These are phyloP conservation scores for Aspergillus aculeatus DNA, from an alignment of 2,329 filamentous ascomycete species.

Conservation along the genomic window DNA sequence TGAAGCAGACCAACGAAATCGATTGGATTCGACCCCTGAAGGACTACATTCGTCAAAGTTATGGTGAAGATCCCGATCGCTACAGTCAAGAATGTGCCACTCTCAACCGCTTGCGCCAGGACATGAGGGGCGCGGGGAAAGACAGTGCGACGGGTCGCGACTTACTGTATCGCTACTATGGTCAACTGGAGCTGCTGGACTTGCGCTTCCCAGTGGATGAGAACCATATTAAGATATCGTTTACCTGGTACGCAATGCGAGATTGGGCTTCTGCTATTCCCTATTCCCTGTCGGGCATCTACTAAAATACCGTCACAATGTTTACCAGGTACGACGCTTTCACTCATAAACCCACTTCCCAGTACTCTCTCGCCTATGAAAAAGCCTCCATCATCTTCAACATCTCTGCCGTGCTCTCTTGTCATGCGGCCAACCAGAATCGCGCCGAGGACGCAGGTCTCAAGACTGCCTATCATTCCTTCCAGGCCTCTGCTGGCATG, in stretches of 20 bases:
- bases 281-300: neutral
- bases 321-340: slow-evolving; percentile 90
- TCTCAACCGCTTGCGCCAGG: slow-evolving; percentile 90
- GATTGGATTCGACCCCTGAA: slow-evolving; percentile 95
- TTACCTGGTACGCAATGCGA: slow-evolving; percentile 72
- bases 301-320: slow-evolving; percentile 1
- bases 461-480: slow-evolving; percentile 96
- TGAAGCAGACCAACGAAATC: slow-evolving; percentile 94
- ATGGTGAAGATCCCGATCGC: slow-evolving; percentile 93
- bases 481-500: slow-evolving; percentile 97
- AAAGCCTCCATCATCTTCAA: slow-evolving; percentile 99
- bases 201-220: slow-evolving; percentile 95
- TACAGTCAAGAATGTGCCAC: slow-evolving; percentile 95
- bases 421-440: slow-evolving; percentile 90
- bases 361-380: slow-evolving; percentile 95
- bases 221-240: slow-evolving; percentile 98
- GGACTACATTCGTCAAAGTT: slow-evolving; percentile 86
- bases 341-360: slow-evolving; percentile 93
- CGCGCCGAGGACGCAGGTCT: slow-evolving; percentile 87
- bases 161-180: slow-evolving; percentile 94
- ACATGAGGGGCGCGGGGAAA: slow-evolving; percentile 96
- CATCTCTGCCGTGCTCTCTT: slow-evolving; percentile 94
- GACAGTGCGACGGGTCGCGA: slow-evolving; percentile 93
- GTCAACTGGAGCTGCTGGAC: slow-evolving; percentile 91
- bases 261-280: neutral